These are phyloP conservation scores for Spergularia bocconei DNA, from an alignment of 148 eudicot genomes.

Conservation along the genomic window DNA sequence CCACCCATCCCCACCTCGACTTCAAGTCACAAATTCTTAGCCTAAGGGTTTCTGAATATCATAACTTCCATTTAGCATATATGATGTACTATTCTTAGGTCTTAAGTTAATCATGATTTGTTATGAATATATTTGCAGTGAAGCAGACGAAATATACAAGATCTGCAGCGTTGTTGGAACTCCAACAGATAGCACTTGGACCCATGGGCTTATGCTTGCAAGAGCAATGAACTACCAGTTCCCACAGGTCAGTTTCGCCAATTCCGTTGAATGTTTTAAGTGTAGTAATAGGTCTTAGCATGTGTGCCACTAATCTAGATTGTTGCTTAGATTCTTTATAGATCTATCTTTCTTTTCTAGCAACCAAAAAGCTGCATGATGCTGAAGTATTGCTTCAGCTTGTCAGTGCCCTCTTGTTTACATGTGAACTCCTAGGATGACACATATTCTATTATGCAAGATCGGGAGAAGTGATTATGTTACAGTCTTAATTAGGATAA, in stretches of 20 bases:
- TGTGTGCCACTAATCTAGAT: neutral
- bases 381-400: neutral
- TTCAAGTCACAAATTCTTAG: too few species aligned
- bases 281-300: neutral
- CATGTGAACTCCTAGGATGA: neutral
- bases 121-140: conserved; percentile 45
- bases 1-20: too few species aligned
- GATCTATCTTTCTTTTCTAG: neutral
- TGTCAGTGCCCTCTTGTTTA: neutral
- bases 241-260: conserved; percentile 57
- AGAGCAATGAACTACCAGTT: conserved; percentile 72
- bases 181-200: conserved; percentile 66
- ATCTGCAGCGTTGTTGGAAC: conserved; percentile 82
- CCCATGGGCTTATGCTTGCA: conserved; percentile 68
- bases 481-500: too few species aligned
- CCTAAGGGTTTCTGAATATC: too few species aligned
- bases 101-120: neutral
- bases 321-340: neutral
- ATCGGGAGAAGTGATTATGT: neutral
- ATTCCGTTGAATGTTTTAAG: neutral
- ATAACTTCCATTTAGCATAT: neutral
- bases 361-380: neutral
- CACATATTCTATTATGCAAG: neutral
- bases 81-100: too few species aligned
- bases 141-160: conserved; percentile 84